Percentiles rank a stretch among this genome's conserved stretches.
Evolutionary conservation across 2,329 filamentous ascomycete genomes (phyloP).

Genomic region (Trichophyton rubrum): DNA sequence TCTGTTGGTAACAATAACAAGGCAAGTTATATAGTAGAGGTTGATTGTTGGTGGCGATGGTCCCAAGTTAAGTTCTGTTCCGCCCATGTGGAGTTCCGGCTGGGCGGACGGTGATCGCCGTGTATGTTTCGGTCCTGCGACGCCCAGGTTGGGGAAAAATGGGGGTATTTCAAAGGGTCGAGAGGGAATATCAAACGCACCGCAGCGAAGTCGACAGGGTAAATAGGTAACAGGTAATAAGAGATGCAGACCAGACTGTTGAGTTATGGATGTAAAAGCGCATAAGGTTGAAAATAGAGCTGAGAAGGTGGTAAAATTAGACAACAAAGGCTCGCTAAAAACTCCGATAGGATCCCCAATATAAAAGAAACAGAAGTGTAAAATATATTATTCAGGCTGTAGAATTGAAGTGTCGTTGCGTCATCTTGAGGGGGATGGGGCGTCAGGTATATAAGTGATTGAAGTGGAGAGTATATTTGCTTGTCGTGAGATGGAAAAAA

Average conservation of each 20-base stretch:
- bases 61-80: background rate
- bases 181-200: background rate
- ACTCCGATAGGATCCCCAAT: constrained; percentile 5
- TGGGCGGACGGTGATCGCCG: background rate
- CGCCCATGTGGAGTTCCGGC: background rate
- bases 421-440: constrained; percentile 5
- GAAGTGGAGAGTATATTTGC: background rate
- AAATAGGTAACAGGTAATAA: constrained; percentile 3
- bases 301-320: too few species aligned
- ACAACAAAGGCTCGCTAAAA: constrained; percentile 1
- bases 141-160: background rate
- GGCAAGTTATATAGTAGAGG: constrained; percentile 5
- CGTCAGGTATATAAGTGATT: background rate
- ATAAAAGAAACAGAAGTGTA: constrained; percentile 1
- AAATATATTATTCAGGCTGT: constrained; percentile 6
- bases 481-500: constrained; percentile 5
- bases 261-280: background rate
- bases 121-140: constrained; percentile 1
- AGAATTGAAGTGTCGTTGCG: constrained; percentile 7
- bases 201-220: constrained; percentile 2
- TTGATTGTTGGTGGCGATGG: background rate
- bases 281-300: background rate
- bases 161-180: background rate
- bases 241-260: constrained; percentile 1
- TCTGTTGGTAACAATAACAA: constrained; percentile 3